Conservation (phyloP, 2,329 filamentous ascomycete species). For the Endocalyx cinctus region DNA sequence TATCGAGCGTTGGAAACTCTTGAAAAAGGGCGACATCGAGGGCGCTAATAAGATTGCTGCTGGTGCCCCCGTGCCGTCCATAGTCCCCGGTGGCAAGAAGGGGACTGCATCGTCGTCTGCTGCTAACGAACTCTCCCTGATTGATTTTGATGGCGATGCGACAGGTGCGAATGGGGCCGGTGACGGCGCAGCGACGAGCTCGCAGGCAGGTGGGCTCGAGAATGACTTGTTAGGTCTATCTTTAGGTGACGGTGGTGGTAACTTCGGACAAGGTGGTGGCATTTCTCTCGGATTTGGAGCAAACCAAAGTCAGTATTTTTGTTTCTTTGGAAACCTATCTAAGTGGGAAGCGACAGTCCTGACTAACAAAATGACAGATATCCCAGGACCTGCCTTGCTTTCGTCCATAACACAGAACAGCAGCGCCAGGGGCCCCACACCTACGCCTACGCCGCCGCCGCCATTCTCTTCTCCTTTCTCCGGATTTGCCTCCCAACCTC, state of each 20-base stretch:
- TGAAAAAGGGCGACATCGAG: conserved; percentile 92
- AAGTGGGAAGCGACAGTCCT: not conserved
- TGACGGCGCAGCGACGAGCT: conserved; percentile 39
- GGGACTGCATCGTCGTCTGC: conserved; percentile 50
- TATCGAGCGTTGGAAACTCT: conserved; percentile 88
- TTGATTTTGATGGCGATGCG: conserved; percentile 73
- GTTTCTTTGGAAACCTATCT: too few relatives aligned
- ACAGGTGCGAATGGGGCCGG: conserved; percentile 42
- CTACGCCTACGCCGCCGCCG: conserved; percentile 33
- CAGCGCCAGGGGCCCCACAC: conserved; percentile 45
- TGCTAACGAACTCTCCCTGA: conserved; percentile 77
- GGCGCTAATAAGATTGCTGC: conserved; percentile 78
- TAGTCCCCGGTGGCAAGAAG: conserved; percentile 45
- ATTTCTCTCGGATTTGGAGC: conserved; percentile 78
- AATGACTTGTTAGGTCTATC: conserved; percentile 89
- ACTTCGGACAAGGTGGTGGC: conserved; percentile 69
- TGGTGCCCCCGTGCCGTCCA: conserved; percentile 52
- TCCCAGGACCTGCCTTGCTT: conserved; percentile 60
- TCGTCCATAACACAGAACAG: conserved; percentile 60
- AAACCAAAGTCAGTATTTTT: conserved; percentile 56
- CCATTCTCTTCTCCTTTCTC: conserved; percentile 51
- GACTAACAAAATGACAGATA: conserved; percentile 40
- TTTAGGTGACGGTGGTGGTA: conserved; percentile 57
- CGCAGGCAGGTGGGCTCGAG: conserved; percentile 65
- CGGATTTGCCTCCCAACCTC: conserved; percentile 49